Evolutionary conservation across 306 rosid species (phyloP), one percentile per base, ranked within the genome.

Genomic region (Vicia sativa): DNA sequence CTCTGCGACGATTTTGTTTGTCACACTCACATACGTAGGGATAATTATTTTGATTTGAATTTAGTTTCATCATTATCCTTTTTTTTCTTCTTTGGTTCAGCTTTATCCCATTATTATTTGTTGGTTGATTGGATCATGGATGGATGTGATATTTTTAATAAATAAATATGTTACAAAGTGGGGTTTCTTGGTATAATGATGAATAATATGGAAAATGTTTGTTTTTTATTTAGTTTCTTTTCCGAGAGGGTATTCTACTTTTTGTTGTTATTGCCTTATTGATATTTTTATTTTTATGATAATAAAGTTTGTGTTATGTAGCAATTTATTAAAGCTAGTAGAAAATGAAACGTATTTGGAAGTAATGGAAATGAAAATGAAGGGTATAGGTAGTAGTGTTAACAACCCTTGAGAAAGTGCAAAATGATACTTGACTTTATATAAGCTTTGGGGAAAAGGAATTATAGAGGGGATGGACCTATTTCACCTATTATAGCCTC

Each of bases 381-480:
- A 56, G 54, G 53, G 25, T 41, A 69, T 60, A 65, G 44, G 4
- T 15, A 45, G 9, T 45, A 2, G 52, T 14, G 52, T 59, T 29
- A 60, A 52, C 19, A 45, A 67, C 14, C 5, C 23, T 38, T 3
- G 13, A 38, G 23, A 74, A 79, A 69, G 73, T 57, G 66, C 42
- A 57, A 56, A 70, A 69, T 64, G 39, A 69, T 64, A 29, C 65
- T 41, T 74, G 80, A 46, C 75, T 71, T 74, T 58, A 34, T 10
- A 75, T 38, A 62, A 71, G 72, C 48, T 71, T 75, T 5, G 77
- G 85, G 64, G 55, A 38, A 62, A 61, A 55, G 72, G 78, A 79
- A 78, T 45, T 77, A 81, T 74, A 68, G 76, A 46, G 71, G 73
- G 50, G 9, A 41, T 68, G 83, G 83, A 78, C 84, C 72, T 19